Evolutionary conservation across 2,329 filamentous ascomycete species (phyloP).

Genomic region (Epichloe gansuensis): DNA sequence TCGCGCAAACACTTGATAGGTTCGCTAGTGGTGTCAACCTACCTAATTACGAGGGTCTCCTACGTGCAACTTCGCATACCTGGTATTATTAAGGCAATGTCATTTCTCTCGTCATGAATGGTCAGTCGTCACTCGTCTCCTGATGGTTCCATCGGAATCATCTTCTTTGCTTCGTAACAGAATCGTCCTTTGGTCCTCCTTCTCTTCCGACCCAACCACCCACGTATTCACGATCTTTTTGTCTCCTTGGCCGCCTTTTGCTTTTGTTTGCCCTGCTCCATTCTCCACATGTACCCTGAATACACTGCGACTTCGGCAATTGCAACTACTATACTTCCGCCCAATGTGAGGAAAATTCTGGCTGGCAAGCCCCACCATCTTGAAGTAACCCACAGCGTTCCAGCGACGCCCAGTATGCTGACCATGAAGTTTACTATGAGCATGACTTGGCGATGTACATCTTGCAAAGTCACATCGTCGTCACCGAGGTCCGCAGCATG

Average conservation of each 20-base stretch:
- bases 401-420: conserved; percentile 68
- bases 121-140: conserved; percentile 14
- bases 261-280: conserved; percentile 54
- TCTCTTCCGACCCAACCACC: conserved; percentile 40
- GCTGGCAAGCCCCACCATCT: conserved; percentile 64
- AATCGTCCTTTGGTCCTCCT: conserved; percentile 13
- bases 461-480: conserved; percentile 56
- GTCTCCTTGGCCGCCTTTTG: conserved; percentile 50
- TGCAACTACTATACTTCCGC: conserved; percentile 56
- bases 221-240: conserved; percentile 62
- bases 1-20: not conserved
- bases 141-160: conserved; percentile 10
- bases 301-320: conserved; percentile 71
- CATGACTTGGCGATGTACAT: conserved; percentile 69
- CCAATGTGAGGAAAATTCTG: conserved; percentile 58
- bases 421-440: conserved; percentile 84
- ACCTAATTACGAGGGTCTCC: too few species aligned
- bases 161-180: conserved; percentile 14
- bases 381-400: conserved; percentile 66
- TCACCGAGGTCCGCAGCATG: conserved; percentile 36
- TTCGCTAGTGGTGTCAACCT: not conserved
- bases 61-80: not conserved
- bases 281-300: conserved; percentile 58
- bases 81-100: not conserved
- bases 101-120: not conserved